These are phyloP conservation scores for Ganoderma resinaceum DNA, from an alignment of 1,284 basidiomycete genomes.

Conservation along the genomic window DNA sequence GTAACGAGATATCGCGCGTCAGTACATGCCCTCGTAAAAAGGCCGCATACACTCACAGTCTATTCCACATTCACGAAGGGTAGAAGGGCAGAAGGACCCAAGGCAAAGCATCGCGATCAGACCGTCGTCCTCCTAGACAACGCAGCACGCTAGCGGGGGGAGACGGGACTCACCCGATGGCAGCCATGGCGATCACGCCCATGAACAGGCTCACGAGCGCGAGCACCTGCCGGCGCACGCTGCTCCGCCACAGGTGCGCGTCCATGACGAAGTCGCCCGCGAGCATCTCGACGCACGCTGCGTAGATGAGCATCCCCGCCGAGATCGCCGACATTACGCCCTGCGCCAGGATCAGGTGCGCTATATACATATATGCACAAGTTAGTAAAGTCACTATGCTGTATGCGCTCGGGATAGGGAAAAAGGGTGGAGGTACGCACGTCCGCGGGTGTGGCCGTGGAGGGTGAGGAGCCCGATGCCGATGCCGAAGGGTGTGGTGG, in stretches of 20 bases:
- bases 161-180: conserved; percentile 48
- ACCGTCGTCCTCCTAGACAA: background rate
- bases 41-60: background rate
- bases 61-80: background rate
- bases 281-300: conserved; percentile 81
- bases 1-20: background rate
- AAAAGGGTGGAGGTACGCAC: conserved; percentile 29
- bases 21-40: background rate
- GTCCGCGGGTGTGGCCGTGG: conserved; percentile 37
- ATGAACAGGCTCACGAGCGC: conserved; percentile 62
- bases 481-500: conserved; percentile 76
- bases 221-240: conserved; percentile 52
- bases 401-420: conserved; percentile 11
- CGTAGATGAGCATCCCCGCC: conserved; percentile 81
- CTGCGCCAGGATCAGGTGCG: conserved; percentile 59
- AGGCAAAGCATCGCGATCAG: background rate
- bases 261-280: conserved; percentile 81
- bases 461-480: conserved; percentile 55
- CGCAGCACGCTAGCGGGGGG: background rate
- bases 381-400: conserved; percentile 11
- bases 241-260: conserved; percentile 51
- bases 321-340: conserved; percentile 80
- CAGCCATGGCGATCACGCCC: conserved; percentile 64
- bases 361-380: conserved; percentile 35
- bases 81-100: background rate